Evolutionary conservation across 306 rosid species (phyloP), one percentile per base, ranked within the genome.

Genomic region (Rubus idaeus): DNA sequence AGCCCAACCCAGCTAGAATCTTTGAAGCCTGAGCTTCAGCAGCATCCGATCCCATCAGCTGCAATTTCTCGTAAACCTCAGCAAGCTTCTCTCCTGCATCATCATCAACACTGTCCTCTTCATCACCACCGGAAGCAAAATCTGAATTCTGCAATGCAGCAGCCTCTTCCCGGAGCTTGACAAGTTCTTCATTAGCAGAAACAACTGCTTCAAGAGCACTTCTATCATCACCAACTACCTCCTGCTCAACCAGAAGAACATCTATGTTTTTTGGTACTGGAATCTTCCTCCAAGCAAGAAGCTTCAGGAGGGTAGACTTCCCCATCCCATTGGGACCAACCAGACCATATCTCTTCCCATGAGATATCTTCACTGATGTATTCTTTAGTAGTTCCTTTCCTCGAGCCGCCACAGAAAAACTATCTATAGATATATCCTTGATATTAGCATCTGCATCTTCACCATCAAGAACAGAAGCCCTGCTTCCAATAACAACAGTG

Each of bases 281-380:
- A 62, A 62, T 62, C 68, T 62, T 62, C 68, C 68, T 62, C 68
- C 68, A 62, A 35, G 68, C 68, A 62, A 62, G 68, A 62, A 62
- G 68, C 68, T 62, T 62, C 44, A 62, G 8, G 10, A 62, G 68
- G 68, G 68, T 62, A 62, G 68, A 62, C 68, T 62, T 62, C 9
- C 68, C 68, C 68, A 35, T 62, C 42, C 68, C 68, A 30, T 62
- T 62, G 14, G 68, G 68, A 5, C 68, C 68, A 35, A 62, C 44
- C 42, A 62, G 40, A 62, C 68, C 68, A 62, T 62, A 62, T 35
- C 68, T 62, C 42, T 35, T 62, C 20, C 68, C 68, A 35, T 62
- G 68, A 62, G 68, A 30, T 13, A 62, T 62, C 68, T 62, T 62
- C 68, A 62, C 68, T 17, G 68, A 62, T 62, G 68, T 62, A 62